These are phyloP conservation scores for Microdochium paspali DNA, from an alignment of 2,329 filamentous ascomycete genomes.

Conservation along the genomic window DNA sequence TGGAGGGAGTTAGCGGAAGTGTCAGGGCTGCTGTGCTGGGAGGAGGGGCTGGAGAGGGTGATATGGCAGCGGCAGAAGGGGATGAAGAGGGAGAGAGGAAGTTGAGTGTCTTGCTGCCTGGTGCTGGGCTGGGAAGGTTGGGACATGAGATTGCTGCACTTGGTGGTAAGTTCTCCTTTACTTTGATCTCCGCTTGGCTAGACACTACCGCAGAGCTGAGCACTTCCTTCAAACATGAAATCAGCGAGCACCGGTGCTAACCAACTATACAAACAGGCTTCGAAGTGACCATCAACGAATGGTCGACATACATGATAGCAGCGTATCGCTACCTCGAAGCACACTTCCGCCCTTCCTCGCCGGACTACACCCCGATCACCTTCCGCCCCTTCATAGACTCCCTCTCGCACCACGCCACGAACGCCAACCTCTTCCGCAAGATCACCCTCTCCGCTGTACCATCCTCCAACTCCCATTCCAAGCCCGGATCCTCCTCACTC, in stretches of 20 bases:
- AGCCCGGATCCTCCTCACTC: no score
- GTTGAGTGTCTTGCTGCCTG: conserved; percentile 37
- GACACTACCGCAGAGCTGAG: no score
- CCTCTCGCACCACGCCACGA: conserved; percentile 46
- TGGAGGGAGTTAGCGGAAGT: conserved; percentile 15
- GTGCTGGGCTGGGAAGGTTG: conserved; percentile 41
- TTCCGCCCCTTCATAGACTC: conserved; percentile 44
- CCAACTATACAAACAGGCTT: conserved; percentile 22
- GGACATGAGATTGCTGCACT: conserved; percentile 39
- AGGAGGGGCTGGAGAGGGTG: background rate
- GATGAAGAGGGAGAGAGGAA: background rate
- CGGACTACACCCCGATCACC: conserved; percentile 9
- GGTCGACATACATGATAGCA: conserved; percentile 47
- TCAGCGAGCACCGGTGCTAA: background rate
- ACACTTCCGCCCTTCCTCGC: conserved; percentile 5
- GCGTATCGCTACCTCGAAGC: conserved; percentile 39
- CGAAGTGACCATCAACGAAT: conserved; percentile 46
- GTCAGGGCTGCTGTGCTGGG: background rate
- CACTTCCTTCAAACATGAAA: background rate
- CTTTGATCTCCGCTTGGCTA: background rate
- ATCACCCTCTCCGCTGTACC: conserved; percentile 30
- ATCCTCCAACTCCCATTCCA: background rate
- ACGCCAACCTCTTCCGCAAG: conserved; percentile 32
- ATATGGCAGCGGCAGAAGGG: background rate
- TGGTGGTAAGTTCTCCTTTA: conserved; percentile 16